These are phyloP conservation scores for Cercospora canescens DNA, from an alignment of 2,329 filamentous ascomycete genomes.

Conservation along the genomic window DNA sequence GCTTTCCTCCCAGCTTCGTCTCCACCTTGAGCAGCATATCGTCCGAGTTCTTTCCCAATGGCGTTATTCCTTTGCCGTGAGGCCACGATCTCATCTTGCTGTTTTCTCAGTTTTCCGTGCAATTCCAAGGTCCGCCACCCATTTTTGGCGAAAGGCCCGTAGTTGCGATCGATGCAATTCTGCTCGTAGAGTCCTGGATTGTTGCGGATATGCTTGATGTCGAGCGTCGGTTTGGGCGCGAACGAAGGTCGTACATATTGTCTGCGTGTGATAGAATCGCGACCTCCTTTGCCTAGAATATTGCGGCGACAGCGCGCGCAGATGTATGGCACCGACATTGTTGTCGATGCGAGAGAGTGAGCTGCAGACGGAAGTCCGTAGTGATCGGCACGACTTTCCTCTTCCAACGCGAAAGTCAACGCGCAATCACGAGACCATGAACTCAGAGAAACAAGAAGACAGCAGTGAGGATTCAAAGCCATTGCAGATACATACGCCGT, in stretches of 20 bases:
- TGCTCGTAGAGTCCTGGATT: slow-evolving; percentile 77
- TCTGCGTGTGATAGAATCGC: neutral
- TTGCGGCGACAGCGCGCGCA: slow-evolving; percentile 19
- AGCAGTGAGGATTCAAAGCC: neutral
- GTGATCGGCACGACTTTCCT: slow-evolving; percentile 6
- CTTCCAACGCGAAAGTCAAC: neutral
- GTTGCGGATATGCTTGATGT: slow-evolving; percentile 87
- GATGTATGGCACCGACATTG: slow-evolving; percentile 20
- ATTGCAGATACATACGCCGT: neutral
- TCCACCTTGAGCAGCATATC: slow-evolving; percentile 39
- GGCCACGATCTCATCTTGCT: slow-evolving; percentile 61
- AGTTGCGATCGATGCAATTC: slow-evolving; percentile 86
- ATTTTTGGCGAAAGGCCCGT: slow-evolving; percentile 56
- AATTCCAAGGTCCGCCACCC: slow-evolving; percentile 56
- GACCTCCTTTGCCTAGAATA: neutral
- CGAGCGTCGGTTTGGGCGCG: slow-evolving; percentile 76
- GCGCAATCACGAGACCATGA: neutral
- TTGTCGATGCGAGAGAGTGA: neutral
- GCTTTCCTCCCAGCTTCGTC: slow-evolving; percentile 39
- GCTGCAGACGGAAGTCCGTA: slow-evolving; percentile 1
- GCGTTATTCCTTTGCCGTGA: slow-evolving; percentile 68
- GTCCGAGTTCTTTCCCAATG: slow-evolving; percentile 53
- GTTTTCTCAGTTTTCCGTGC: slow-evolving; percentile 45
- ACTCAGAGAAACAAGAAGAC: neutral
- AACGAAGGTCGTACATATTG: slow-evolving; percentile 60